These are phyloP conservation scores for Cadophora sp. DNA, from an alignment of 2,329 filamentous ascomycete genomes.

Conservation along the genomic window DNA sequence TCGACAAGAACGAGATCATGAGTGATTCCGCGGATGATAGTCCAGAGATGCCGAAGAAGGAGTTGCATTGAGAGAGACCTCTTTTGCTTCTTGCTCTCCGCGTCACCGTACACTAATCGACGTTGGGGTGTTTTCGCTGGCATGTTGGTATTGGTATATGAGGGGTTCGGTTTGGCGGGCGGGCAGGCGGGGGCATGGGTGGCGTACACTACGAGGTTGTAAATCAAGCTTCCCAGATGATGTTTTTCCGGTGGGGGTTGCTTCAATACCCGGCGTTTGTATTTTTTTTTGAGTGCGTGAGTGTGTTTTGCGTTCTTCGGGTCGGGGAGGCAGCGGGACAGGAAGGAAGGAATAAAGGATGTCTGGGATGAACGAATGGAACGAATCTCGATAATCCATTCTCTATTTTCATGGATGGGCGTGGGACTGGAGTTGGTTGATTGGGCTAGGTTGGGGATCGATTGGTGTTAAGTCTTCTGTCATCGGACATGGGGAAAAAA, in stretches of 20 bases:
- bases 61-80: constrained; percentile 27
- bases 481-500: not conserved
- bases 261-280: constrained; percentile 31
- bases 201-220: constrained; percentile 32
- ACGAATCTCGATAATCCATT: not conserved
- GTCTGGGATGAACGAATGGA: not conserved
- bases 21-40: constrained; percentile 42
- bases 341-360: not conserved
- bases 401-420: not conserved
- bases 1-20: constrained; percentile 42
- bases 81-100: not conserved
- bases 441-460: not conserved
- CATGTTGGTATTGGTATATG: not conserved
- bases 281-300: constrained; percentile 19
- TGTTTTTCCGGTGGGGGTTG: constrained; percentile 26
- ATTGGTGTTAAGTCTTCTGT: constrained; percentile 3
- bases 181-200: constrained; percentile 23
- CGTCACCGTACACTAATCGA: constrained; percentile 23
- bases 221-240: constrained; percentile 19
- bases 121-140: not conserved
- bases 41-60: constrained; percentile 41
- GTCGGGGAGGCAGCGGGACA: not conserved
- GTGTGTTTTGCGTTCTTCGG: constrained; percentile 23
- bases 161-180: constrained; percentile 14
- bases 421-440: constrained; percentile 27